Evolutionary conservation across 139 green algal species (phyloP), one percentile per base, ranked within the genome.

Genomic region (Volvox reticuliferus): DNA sequence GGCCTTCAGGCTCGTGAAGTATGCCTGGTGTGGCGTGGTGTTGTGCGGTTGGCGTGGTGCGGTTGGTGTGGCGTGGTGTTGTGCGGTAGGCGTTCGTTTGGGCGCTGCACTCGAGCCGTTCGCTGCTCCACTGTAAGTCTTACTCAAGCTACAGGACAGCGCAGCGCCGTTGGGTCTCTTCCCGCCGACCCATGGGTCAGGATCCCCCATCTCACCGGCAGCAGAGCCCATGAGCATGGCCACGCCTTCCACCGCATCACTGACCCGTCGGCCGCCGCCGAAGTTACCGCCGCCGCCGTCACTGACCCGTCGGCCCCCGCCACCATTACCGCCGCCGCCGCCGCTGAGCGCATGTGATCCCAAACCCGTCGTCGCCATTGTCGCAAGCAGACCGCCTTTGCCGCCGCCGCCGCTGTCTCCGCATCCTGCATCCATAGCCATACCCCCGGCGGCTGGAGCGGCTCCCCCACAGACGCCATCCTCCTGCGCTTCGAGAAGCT

Each of bases 141-240:
- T n/a, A n/a, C n/a, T n/a, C 44, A 55, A 55, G 5, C 44, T 14
- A 55, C 9, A 55, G 9, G 44, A 55, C 44, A 55, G 9, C 44
- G 44, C 44, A 55, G 65, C 65, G 24, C 65, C 65, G 6, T 28
- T 73, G 65, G 65, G 65, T 28, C 65, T 12, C 65, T 24, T 73
- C 65, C 9, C 44, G 12, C 24, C 21, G 33, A 82, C 76, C 76
- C 24, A 79, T 79, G 71, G 21, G 21, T 79, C 71, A 35, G 18
- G 5, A 55, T 55, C 44, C 44, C 5, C 5, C 20, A 28, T 36
- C 68, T 79, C 67, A 68, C 63, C 63, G 19, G 19, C 33, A 0
- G 85, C 85, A 16, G 85, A 65, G 21, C n/a, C 69, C 85, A 82
- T 82, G 19, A 89, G 44, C 68, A 89, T 89, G 9, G 85, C 85